These are phyloP conservation scores for Silene uniflora DNA, from an alignment of 148 eudicot genomes.

Conservation along the genomic window DNA sequence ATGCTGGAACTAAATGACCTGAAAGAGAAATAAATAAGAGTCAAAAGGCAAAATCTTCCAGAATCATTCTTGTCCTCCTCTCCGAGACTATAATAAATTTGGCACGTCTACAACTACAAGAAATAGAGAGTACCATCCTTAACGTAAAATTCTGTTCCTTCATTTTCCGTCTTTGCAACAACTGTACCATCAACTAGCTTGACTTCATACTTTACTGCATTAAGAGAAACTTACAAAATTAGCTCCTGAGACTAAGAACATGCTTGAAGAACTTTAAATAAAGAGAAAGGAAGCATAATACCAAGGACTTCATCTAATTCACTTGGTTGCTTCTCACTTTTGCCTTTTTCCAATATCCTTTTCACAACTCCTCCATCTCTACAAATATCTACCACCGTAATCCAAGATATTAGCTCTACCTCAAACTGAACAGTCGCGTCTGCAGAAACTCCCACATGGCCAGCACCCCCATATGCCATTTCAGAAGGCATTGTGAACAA, in stretches of 20 bases:
- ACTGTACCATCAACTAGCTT: constrained; percentile 39
- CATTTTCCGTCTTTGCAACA: constrained; percentile 42
- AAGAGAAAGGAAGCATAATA: constrained; percentile 15
- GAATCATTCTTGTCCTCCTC: neutral
- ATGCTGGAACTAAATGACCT: constrained; percentile 59
- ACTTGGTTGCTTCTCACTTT: constrained; percentile 47
- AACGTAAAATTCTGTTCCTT: constrained; percentile 46
- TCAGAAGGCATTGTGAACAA: constrained; percentile 52
- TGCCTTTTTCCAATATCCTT: constrained; percentile 45
- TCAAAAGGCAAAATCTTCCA: neutral
- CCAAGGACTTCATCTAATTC: constrained; percentile 73
- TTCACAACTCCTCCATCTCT: constrained; percentile 73
- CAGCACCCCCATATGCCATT: constrained; percentile 35
- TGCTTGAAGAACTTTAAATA: neutral
- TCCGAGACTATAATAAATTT: neutral
- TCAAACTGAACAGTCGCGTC: constrained; percentile 41
- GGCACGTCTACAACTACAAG: neutral
- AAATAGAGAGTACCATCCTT: constrained; percentile 44
- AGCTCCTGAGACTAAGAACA: neutral
- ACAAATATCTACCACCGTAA: constrained; percentile 51
- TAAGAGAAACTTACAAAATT: neutral
- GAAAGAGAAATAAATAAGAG: constrained; percentile 7
- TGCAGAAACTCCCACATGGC: constrained; percentile 32
- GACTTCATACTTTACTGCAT: constrained; percentile 49
- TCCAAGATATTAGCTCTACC: constrained; percentile 61